Conservation (phyloP, 140 eudicot species). For the Erigeron philadelphicus region DNA sequence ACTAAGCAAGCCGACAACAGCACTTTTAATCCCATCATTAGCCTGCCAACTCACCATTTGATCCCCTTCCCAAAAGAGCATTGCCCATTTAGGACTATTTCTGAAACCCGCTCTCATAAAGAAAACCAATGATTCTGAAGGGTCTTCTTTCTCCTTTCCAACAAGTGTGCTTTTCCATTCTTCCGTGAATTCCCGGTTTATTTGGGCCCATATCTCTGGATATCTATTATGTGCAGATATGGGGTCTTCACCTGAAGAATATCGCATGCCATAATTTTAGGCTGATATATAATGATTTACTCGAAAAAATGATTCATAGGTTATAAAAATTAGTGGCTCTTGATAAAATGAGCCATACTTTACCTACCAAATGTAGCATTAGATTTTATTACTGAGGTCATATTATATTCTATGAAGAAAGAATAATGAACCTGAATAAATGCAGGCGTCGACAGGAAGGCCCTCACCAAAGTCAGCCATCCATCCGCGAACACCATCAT, state of each 20-base stretch:
- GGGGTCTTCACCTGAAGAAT: constrained; percentile 84
- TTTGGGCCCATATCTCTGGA: constrained; percentile 94
- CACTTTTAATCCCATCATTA: constrained; percentile 90
- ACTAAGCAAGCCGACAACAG: constrained; percentile 84
- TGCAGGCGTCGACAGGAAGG: constrained; percentile 85
- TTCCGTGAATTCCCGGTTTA: constrained; percentile 80
- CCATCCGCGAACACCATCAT: constrained; percentile 98
- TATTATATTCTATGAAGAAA: constrained; percentile 14
- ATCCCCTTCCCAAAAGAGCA: constrained; percentile 99
- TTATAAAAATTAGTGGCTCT: neutral
- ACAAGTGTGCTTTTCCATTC: constrained; percentile 54
- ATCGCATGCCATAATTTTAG: constrained; percentile 12
- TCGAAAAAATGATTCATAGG: neutral
- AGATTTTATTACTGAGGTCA: neutral
- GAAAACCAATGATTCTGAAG: constrained; percentile 72
- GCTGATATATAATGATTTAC: neutral
- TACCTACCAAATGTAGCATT: neutral
- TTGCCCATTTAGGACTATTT: constrained; percentile 88
- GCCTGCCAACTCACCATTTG: constrained; percentile 99
- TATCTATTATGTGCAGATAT: constrained; percentile 89
- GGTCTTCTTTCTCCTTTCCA: constrained; percentile 57
- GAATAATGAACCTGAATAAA: constrained; percentile 65
- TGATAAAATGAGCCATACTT: neutral
- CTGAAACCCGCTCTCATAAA: constrained; percentile 98
- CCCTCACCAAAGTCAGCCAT: constrained; percentile 99